These are phyloP conservation scores for Candida silvatica DNA, from an alignment of 805 yeast species.

Conservation along the genomic window DNA sequence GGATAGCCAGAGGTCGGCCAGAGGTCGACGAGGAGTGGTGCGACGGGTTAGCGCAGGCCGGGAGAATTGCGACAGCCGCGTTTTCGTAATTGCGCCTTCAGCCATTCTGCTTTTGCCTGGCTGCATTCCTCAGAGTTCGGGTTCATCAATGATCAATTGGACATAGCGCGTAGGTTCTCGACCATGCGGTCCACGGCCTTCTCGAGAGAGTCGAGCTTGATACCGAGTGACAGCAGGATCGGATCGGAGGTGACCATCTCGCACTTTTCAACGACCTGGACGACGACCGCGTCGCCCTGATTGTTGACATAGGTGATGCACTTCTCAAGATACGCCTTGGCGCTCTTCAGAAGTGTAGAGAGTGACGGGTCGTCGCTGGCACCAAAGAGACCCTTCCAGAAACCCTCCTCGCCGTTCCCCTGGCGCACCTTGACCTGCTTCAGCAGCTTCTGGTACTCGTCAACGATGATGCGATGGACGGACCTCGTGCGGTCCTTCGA, in stretches of 20 bases:
- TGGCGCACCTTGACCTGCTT: constrained; percentile 25
- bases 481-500: constrained; percentile 33
- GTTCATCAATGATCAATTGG: no score
- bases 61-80: no score
- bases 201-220: constrained; percentile 58
- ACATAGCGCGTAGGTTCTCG: constrained; percentile 13
- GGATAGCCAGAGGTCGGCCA: no score
- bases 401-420: constrained; percentile 5
- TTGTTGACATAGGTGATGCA: constrained; percentile 49
- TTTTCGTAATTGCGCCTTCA: no score
- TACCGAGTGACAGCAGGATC: constrained; percentile 47
- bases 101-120: neutral
- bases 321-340: constrained; percentile 50
- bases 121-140: no score
- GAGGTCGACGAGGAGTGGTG: no score
- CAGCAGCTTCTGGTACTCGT: constrained; percentile 28
- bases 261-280: constrained; percentile 49
- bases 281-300: constrained; percentile 33
- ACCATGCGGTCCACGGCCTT: constrained; percentile 29
- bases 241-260: constrained; percentile 65
- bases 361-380: constrained; percentile 19
- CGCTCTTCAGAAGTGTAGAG: constrained; percentile 25
- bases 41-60: no score
- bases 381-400: constrained; percentile 18
- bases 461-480: constrained; percentile 29